Evolutionary conservation across 2,329 filamentous ascomycete genomes (phyloP), one percentile per base, ranked within the genome.

Genomic region (Nemania diffusa): DNA sequence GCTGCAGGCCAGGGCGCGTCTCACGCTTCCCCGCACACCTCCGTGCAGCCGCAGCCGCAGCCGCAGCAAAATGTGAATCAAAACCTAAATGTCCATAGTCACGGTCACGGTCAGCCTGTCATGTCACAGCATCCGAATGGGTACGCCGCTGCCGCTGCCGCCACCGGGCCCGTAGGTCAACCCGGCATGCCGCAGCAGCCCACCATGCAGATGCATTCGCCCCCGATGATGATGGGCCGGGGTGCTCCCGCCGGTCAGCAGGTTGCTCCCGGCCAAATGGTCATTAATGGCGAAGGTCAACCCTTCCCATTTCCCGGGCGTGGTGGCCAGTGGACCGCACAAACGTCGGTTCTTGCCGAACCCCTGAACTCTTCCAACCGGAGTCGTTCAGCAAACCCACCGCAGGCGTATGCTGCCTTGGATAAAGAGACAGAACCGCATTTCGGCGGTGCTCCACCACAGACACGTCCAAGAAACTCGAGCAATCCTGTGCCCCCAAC

Each of bases 301-400:
- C 66, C 70, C n/a, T 72, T 76, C 22, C 20, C 44, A 73, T 74
- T 37, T 68, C 81, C 81, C n/a, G 82, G 81, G 0, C 71, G n/a
- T n/a, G n/a, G 75, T 27, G 79, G 79, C 6, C 66, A 63, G 20
- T 88, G 86, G 86, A 85, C 83, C 57, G 75, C 86, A 5, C 81
- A 88, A 69, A 85, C 87, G 75, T 88, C 86, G 9, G 81, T 85
- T 65, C 78, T 88, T 40, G 77, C 82, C 1, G 82, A 85, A 68
- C 87, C 87, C 27, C 78, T 88, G 6, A 77, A 82, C 20, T 73
- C 78, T 3, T 74, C 79, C 2, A 78, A 79, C 34, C 78, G 79
- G 22, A 78, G 80, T 51, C 78, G 79, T 11, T 69, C 76, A 5
- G 78, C 78, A 9, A 72, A 74, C 69, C 73, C 73, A 50, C 73